Percentiles rank a stretch among this genome's conserved stretches.
Evolutionary conservation across 202 grass and related monocot species (phyloP).

Genomic region (Schoenoplectus tabernaemontani): DNA sequence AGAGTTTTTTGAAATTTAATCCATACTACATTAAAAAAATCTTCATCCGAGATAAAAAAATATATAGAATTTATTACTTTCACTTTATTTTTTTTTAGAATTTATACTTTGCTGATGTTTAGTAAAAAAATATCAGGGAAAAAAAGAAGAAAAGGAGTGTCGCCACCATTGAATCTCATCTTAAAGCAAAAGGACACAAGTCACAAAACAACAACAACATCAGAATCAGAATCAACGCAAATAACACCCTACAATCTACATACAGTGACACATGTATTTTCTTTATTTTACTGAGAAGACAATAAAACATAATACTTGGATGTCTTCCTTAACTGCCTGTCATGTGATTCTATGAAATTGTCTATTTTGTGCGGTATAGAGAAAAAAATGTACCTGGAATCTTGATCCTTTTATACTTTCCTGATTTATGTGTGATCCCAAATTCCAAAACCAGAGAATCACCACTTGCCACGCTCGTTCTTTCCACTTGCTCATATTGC

Average conservation of each 20-base stretch:
- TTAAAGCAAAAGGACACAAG: not conserved
- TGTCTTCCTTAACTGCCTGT: not conserved
- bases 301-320: not conserved
- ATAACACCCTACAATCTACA: too few relatives aligned
- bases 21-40: too few relatives aligned
- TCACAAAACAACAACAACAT: not conserved
- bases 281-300: not conserved
- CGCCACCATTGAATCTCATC: not conserved
- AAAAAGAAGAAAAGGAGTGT: not conserved
- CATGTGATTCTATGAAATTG: not conserved
- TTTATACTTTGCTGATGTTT: too few relatives aligned
- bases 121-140: too few relatives aligned
- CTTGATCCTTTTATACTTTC: not conserved
- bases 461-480: not conserved
- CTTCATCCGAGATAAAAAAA: too few relatives aligned
- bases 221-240: not conserved
- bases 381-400: not conserved
- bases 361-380: not conserved
- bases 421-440: not conserved
- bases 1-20: too few relatives aligned
- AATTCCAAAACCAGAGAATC: slow-evolving; percentile 15
- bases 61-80: too few relatives aligned
- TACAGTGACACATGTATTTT: not conserved
- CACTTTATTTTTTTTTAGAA: too few relatives aligned
- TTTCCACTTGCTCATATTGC: not conserved